phyloP scores from a whole-genome alignment of 768 basidiomycete genomes.

The Paxillus involutus region DNA sequence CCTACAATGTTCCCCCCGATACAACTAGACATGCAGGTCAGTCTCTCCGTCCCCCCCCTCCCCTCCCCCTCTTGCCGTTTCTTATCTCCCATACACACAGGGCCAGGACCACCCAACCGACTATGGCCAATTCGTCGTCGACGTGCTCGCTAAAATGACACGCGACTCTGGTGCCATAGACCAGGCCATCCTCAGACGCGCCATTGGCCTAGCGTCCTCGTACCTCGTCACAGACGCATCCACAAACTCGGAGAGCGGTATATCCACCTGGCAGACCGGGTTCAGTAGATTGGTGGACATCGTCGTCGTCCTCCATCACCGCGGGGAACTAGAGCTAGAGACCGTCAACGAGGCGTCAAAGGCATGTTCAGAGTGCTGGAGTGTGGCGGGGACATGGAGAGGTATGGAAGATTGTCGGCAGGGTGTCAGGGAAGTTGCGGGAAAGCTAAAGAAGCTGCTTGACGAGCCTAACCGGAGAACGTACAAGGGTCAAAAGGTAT shows the following conservation, averaged over 20 bases:
- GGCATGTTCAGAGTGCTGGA: constrained; percentile 82
- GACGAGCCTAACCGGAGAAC: constrained; percentile 33
- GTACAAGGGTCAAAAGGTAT: constrained; percentile 32
- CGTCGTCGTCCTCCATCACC: constrained; percentile 65
- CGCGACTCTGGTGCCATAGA: constrained; percentile 49
- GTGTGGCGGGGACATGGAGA: constrained; percentile 64
- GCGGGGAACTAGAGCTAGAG: constrained; percentile 71
- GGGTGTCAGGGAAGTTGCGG: constrained; percentile 59
- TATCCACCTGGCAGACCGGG: constrained; percentile 63
- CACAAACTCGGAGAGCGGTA: constrained; percentile 56
- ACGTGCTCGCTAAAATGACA: constrained; percentile 52
- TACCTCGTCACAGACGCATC: constrained; percentile 75
- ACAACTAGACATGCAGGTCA: constrained; percentile 31
- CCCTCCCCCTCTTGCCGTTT: background rate
- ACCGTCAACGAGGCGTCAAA: constrained; percentile 63
- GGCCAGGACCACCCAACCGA: constrained; percentile 49
- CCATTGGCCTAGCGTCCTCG: constrained; percentile 71
- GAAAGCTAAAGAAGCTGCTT: constrained; percentile 54
- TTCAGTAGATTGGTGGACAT: constrained; percentile 72
- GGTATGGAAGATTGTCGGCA: constrained; percentile 64
- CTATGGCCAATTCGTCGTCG: constrained; percentile 59
- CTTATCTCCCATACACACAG: constrained; percentile 6
- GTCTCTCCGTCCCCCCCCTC: constrained; percentile 4
- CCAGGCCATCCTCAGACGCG: constrained; percentile 61
- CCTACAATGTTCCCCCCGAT: constrained; percentile 21